A percentile compares a stretch with the other conserved stretches of the same genome.
Evolutionary conservation across 441 rosid genomes (phyloP).

Genomic region (Flueggea neowawraea): DNA sequence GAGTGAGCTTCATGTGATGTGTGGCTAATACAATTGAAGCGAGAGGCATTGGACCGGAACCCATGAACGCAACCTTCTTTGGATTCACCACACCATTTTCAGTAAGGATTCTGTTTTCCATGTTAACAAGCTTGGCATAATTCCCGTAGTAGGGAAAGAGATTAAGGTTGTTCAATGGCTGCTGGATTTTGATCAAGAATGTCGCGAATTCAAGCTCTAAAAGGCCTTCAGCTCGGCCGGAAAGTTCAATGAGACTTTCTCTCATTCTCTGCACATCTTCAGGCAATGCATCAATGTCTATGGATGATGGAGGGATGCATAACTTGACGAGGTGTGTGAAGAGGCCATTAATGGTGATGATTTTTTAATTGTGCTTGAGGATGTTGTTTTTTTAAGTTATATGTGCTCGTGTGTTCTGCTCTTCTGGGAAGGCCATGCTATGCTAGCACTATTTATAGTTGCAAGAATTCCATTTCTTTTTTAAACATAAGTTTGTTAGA

Average conservation of each 20-base stretch:
- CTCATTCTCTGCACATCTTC: conserved; percentile 22
- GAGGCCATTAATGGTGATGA: conserved; percentile 21
- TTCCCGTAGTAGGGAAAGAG: conserved; percentile 49
- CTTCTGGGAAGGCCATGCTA: no score
- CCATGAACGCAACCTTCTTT: conserved; percentile 38
- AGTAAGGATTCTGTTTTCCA: conserved; percentile 33
- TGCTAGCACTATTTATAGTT: no score
- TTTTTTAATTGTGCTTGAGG: no score
- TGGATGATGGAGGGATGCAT: conserved; percentile 28
- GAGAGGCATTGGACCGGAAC: conserved; percentile 54
- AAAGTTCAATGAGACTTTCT: conserved; percentile 25
- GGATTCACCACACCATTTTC: conserved; percentile 29
- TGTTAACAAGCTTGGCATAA: conserved; percentile 40
- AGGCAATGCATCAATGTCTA: conserved; percentile 22
- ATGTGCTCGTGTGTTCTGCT: no score
- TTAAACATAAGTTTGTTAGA: no score
- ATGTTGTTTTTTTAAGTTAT: no score
- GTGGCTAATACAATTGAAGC: conserved; percentile 43
- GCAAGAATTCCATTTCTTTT: no score
- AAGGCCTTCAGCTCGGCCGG: conserved; percentile 30
- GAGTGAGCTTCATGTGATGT: conserved; percentile 30
- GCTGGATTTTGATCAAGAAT: no score
- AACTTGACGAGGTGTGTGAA: conserved; percentile 33
- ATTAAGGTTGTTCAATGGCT: no score
- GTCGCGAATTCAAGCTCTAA: conserved; percentile 33